Conservation (phyloP, 176 grass and related monocot genomes). For the Aegilops speltoides region DNA sequence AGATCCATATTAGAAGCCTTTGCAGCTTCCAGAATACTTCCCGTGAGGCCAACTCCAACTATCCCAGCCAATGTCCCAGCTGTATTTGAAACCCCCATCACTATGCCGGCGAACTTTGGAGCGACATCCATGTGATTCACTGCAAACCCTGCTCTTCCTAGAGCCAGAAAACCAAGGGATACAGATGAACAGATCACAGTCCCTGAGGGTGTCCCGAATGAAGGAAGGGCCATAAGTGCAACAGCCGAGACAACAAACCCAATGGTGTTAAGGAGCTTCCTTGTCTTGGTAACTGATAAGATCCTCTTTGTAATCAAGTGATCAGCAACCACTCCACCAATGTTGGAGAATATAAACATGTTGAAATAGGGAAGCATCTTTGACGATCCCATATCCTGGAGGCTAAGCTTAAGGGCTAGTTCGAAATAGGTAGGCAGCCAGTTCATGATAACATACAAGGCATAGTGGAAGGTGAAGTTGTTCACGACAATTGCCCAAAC, state of each 20-base stretch:
- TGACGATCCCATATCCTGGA: conserved; percentile 19
- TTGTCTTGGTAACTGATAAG: conserved; percentile 15
- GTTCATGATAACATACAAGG: conserved; percentile 23
- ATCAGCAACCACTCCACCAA: conserved; percentile 17
- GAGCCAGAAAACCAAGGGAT: conserved; percentile 4
- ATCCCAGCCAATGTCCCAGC: conserved; percentile 23
- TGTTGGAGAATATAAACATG: conserved; percentile 22
- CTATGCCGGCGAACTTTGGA: conserved; percentile 9
- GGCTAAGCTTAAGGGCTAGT: not conserved
- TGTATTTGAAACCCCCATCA: conserved; percentile 15
- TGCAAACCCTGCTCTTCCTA: conserved; percentile 14
- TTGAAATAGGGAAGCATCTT: conserved; percentile 20
- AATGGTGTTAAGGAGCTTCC: not conserved
- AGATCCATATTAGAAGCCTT: conserved; percentile 15
- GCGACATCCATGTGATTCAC: conserved; percentile 21
- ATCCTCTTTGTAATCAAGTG: conserved; percentile 2
- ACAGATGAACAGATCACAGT: conserved; percentile 7
- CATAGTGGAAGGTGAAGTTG: conserved; percentile 19
- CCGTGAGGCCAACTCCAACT: not conserved
- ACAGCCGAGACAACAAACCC: conserved; percentile 1
- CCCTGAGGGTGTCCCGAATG: conserved; percentile 8
- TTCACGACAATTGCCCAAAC: conserved; percentile 16
- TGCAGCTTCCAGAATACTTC: conserved; percentile 16
- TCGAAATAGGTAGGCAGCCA: conserved; percentile 14
- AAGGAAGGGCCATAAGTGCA: conserved; percentile 17